phyloP scores from a whole-genome alignment of 108 stramenopile species.

The Licmophora abbreviata region DNA sequence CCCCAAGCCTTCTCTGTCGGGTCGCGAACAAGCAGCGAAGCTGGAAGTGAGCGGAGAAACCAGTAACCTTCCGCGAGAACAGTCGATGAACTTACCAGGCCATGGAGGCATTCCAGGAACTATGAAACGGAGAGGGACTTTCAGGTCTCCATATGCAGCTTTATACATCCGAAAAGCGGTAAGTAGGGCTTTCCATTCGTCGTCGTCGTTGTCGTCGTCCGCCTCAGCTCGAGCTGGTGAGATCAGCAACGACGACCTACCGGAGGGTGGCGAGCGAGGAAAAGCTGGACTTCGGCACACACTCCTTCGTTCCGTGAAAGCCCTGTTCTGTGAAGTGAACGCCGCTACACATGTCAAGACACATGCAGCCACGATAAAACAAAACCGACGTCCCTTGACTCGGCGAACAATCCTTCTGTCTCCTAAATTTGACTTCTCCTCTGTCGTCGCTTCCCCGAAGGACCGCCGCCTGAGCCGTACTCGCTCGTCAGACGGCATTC shows the following conservation, averaged over 20 bases:
- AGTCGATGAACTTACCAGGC: constrained; percentile 65
- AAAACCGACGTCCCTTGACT: no score
- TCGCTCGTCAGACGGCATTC: no score
- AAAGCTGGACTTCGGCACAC: no score
- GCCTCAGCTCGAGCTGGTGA: not conserved
- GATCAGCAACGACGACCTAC: not conserved
- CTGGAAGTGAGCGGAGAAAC: not conserved
- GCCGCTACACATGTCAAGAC: constrained; percentile 5
- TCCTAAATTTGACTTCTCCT: no score
- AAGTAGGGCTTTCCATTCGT: constrained; percentile 67
- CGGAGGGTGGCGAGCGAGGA: not conserved
- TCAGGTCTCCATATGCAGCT: constrained; percentile 79
- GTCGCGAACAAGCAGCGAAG: not conserved
- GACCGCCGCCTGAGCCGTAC: no score
- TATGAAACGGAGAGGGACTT: constrained; percentile 75
- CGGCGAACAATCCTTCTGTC: no score
- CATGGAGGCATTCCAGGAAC: constrained; percentile 76
- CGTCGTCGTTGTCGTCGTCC: constrained; percentile 29
- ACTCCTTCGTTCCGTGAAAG: no score
- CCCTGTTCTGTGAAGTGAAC: not conserved
- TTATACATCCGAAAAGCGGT: constrained; percentile 83
- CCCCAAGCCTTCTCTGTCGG: constrained; percentile 51
- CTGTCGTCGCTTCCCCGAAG: no score
- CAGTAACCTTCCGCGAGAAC: no score
- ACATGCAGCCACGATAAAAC: no score